Evolutionary conservation across 2,329 filamentous ascomycete species (phyloP).

Genomic region (Emergomyces pasteurianus): DNA sequence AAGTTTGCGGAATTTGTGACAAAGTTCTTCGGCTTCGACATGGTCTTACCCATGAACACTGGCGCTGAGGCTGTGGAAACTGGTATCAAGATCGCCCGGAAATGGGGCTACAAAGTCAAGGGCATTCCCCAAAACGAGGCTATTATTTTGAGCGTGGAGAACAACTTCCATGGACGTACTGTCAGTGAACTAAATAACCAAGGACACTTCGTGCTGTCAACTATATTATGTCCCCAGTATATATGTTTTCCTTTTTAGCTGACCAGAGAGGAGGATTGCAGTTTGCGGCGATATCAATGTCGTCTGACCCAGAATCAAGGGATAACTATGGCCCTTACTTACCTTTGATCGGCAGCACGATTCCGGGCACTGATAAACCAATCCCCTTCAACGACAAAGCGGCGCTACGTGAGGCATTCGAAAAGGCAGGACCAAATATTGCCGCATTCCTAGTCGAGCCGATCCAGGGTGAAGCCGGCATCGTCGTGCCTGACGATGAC

Average conservation of each 20-base stretch:
- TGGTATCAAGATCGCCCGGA: slow-evolving; percentile 86
- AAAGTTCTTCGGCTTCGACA: slow-evolving; percentile 83
- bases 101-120: slow-evolving; percentile 98
- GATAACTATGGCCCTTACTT: slow-evolving; percentile 97
- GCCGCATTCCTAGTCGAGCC: slow-evolving; percentile 92
- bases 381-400: slow-evolving; percentile 79
- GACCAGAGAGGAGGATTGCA: slow-evolving; percentile 24
- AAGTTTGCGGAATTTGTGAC: slow-evolving; percentile 89
- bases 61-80: slow-evolving; percentile 95
- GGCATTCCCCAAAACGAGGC: slow-evolving; percentile 75
- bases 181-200: slow-evolving; percentile 40
- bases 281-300: slow-evolving; percentile 93
- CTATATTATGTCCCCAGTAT: not conserved
- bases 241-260: not conserved
- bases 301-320: slow-evolving; percentile 85
- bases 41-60: slow-evolving; percentile 97
- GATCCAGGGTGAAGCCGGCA: slow-evolving; percentile 94
- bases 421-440: slow-evolving; percentile 69
- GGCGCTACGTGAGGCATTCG: slow-evolving; percentile 67
- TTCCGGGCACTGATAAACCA: slow-evolving; percentile 61
- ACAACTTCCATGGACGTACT: slow-evolving; percentile 95
- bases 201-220: slow-evolving; percentile 9
- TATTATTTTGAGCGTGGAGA: slow-evolving; percentile 66
- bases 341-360: slow-evolving; percentile 67
- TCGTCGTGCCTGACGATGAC: slow-evolving; percentile 83